Evolutionary conservation across 352 stramenopile genomes (phyloP).

Genomic region (Blastocystis sp.): DNA sequence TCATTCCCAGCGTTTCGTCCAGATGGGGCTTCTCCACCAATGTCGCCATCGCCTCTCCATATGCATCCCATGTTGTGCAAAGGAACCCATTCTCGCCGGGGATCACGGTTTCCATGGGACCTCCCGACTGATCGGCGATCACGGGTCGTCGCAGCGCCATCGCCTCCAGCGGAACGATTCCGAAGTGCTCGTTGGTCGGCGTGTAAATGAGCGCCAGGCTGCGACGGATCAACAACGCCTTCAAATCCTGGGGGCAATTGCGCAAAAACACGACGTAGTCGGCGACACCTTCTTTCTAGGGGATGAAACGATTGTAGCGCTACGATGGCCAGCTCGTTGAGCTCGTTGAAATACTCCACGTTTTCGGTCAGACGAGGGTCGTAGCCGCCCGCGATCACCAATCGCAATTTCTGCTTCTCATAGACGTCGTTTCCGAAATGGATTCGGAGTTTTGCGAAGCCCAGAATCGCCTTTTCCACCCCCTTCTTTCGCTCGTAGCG

Average conservation of each 20-base stretch:
- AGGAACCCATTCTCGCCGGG: slow-evolving; percentile 75
- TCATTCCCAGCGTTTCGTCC: neutral
- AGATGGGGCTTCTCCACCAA: slow-evolving; percentile 25
- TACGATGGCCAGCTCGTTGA: slow-evolving; percentile 68
- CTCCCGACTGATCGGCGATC: slow-evolving; percentile 82
- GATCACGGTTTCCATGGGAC: slow-evolving; percentile 84
- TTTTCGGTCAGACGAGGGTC: slow-evolving; percentile 87
- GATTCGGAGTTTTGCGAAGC: slow-evolving; percentile 66
- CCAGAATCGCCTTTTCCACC: slow-evolving; percentile 75
- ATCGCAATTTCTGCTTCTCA: slow-evolving; percentile 60
- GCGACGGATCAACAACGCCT: slow-evolving; percentile 50
- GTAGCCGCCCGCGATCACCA: slow-evolving; percentile 87
- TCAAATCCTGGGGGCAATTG: slow-evolving; percentile 60
- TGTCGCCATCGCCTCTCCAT: slow-evolving; percentile 22
- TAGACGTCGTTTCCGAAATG: neutral
- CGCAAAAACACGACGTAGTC: slow-evolving; percentile 58
- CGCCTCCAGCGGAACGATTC: slow-evolving; percentile 94
- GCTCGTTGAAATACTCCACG: slow-evolving; percentile 79
- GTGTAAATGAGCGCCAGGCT: slow-evolving; percentile 81
- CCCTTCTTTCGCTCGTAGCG: slow-evolving; percentile 97
- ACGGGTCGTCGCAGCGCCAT: slow-evolving; percentile 86
- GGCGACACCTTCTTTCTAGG: slow-evolving; percentile 60
- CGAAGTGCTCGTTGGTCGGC: slow-evolving; percentile 89
- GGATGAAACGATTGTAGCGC: neutral
- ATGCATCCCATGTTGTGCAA: slow-evolving; percentile 61